Evolutionary conservation across 2,329 filamentous ascomycete species (phyloP), one percentile per base, ranked within the genome.

Genomic region (Botrytis fragariae): DNA sequence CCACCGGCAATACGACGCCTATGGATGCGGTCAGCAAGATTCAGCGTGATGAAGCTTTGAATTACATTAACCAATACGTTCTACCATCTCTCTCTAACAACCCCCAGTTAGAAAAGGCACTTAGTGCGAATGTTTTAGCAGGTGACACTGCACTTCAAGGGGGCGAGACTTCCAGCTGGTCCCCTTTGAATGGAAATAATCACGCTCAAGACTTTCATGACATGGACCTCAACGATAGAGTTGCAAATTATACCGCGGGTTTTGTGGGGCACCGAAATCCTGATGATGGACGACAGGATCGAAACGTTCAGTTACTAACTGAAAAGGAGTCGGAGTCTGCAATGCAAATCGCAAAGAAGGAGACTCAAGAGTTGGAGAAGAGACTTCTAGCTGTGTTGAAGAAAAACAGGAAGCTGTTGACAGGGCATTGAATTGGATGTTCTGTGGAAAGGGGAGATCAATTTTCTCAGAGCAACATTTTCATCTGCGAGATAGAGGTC

Each of bases 11-110:
- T 35, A 72, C 71, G 45, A 71, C 84, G 65, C 83, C 84, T 9
- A 85, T 86, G 74, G 89, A 91, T 76, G 88, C 89, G 1, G 85
- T 90, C 39, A 86, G 86, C 75, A 91, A 91, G 83, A 88, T 91
- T 76, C 89, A 90, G 80, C 87, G 89, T 20, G 89, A 91, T 77
- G 89, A 91, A 78, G 89, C 89, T 0, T 86, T 92, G 59, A 87
- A 86, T 80, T 91, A 91, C 81, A 91, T 92, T 81, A 91, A 92
- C 80, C 89, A 92, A 80, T 90, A 90, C 76, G 88, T 92, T 2
- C 83, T 91, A 48, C 89, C 90, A 14, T 81, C 80, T 12, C 77
- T 82, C 12, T 79, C 80, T 18, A 80, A 78, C 20, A 81, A 79
- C 67, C 76, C 79, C 14, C 81, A 82, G 65, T 74, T 81, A n/a